These are phyloP conservation scores for Phytophthora quininea DNA, from an alignment of 352 stramenopile species.

Conservation along the genomic window DNA sequence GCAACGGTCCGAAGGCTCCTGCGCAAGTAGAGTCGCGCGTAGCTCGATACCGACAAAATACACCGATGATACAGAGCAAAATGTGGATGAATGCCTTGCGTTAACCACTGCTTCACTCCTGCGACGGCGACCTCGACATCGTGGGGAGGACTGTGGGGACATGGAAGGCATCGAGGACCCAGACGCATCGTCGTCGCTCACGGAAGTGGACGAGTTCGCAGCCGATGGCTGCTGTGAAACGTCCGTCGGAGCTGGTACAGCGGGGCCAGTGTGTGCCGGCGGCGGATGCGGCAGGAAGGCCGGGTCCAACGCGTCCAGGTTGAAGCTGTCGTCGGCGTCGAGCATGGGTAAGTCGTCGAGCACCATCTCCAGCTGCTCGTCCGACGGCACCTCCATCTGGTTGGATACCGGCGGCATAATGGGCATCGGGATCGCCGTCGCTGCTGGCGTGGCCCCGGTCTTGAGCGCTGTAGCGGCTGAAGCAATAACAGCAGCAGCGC, in stretches of 20 bases:
- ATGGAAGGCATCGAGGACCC: slow-evolving; percentile 63
- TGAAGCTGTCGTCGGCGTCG: slow-evolving; percentile 69
- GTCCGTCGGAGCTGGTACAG: background rate
- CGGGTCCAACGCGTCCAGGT: slow-evolving; percentile 46
- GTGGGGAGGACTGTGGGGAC: slow-evolving; percentile 60
- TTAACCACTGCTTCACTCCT: slow-evolving; percentile 31
- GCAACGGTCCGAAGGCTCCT: slow-evolving; percentile 33
- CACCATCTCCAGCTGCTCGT: slow-evolving; percentile 75
- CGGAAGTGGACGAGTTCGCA: slow-evolving; percentile 46
- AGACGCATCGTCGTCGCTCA: slow-evolving; percentile 59
- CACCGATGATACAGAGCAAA: background rate
- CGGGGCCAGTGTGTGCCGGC: slow-evolving; percentile 7
- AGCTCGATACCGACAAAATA: background rate
- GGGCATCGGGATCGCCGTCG: slow-evolving; percentile 26
- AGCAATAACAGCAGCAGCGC: too few relatives aligned
- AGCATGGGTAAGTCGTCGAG: slow-evolving; percentile 79
- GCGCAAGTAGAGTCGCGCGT: slow-evolving; percentile 34
- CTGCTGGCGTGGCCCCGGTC: background rate
- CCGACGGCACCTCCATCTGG: slow-evolving; percentile 55
- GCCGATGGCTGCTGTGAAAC: slow-evolving; percentile 48
- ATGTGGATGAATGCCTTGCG: background rate
- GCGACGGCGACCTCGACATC: slow-evolving; percentile 66
- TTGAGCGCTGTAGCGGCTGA: too few relatives aligned
- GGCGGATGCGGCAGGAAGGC: slow-evolving; percentile 35
- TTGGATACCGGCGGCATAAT: slow-evolving; percentile 36